Evolutionary conservation across 139 green algal species (phyloP), one percentile per base, ranked within the genome.

Genomic region (Pleodorina starrii): DNA sequence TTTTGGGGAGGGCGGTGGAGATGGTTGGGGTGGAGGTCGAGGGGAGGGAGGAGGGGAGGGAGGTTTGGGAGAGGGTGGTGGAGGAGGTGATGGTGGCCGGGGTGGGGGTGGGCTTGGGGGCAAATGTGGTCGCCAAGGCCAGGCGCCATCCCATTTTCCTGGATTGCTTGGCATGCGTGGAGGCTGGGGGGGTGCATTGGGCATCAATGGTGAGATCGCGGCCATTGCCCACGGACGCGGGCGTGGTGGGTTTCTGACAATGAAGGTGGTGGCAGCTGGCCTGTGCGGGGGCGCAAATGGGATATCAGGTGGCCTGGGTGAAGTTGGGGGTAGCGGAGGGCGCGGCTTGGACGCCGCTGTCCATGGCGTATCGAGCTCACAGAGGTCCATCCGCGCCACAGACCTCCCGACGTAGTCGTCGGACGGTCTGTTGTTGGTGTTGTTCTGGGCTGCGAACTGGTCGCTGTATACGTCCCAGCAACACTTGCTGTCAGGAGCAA

Each of bases 401-500:
- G 32, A 77, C 0, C 0, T 19, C 5, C 42, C 81, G 42, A 46
- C 46, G 63, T 66, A 63, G 40, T 87, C 12, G 16, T 42, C 60
- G 25, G 29, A 5, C 0, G 40, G 57, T 5, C 42, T 27, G 0
- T 46, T 0, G 1, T 59, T 42, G 0, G 5, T 59, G 57, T 46
- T 43, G 38, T 75, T 63, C 12, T n/a, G 40, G 16, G 35, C 42
- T 5, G 21, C 29, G 0, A 78, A 5, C 1, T 48, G 43, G 10
- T 25, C 25, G 0, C 21, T 46, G 16, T 11, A 87, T 11, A 1
- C 35, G 81, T 87, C 60, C 60, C 60, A 87, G 42, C 81, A 87
- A 43, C 81, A 87, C 60, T 86, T 57, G 21, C 57, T 57, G 25
- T 86, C 46, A 16, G 79, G 79, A 11, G 79, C 57, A 5, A 86